Evolutionary conservation across 768 basidiomycete genomes (phyloP).

Genomic region (Boletus vermiculosoides): DNA sequence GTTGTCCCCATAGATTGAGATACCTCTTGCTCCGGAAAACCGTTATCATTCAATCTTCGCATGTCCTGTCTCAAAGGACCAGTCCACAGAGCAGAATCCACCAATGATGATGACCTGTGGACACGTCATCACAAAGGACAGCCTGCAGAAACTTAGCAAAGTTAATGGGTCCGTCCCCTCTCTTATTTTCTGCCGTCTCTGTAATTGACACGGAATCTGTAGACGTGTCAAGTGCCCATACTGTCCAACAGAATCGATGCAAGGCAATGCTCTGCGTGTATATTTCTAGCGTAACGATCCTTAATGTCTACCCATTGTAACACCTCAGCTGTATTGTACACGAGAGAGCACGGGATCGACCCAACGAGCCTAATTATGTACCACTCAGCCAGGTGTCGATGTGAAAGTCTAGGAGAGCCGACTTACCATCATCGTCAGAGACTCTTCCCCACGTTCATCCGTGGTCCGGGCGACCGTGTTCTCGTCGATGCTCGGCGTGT

Average conservation of each 20-base stretch:
- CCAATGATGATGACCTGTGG: slow-evolving; percentile 98
- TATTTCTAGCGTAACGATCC: slow-evolving; percentile 48
- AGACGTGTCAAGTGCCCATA: slow-evolving; percentile 97
- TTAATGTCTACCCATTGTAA: slow-evolving; percentile 6
- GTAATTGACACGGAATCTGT: slow-evolving; percentile 2
- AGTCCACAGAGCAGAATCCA: slow-evolving; percentile 88
- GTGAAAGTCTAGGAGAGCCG: not conserved
- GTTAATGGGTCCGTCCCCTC: slow-evolving; percentile 65
- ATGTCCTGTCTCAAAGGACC: slow-evolving; percentile 97
- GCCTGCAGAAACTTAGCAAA: slow-evolving; percentile 86
- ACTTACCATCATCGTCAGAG: slow-evolving; percentile 49
- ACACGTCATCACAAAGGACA: slow-evolving; percentile 93
- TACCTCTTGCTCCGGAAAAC: slow-evolving; percentile 80
- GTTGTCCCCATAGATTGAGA: slow-evolving; percentile 71
- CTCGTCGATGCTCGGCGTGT: slow-evolving; percentile 58
- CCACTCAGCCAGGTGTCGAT: not conserved
- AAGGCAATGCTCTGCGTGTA: slow-evolving; percentile 56
- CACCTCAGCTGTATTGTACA: not conserved
- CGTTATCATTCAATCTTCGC: slow-evolving; percentile 97
- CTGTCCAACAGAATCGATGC: slow-evolving; percentile 78
- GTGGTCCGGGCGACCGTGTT: slow-evolving; percentile 42
- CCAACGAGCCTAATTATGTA: slow-evolving; percentile 27
- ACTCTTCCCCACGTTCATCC: slow-evolving; percentile 58
- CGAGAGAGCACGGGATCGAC: slow-evolving; percentile 18
- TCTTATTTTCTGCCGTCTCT: not conserved